A percentile compares a stretch with the other conserved stretches of the same genome.
phyloP scores from a whole-genome alignment of 306 rosid genomes.

The Castanospermum australe region DNA sequence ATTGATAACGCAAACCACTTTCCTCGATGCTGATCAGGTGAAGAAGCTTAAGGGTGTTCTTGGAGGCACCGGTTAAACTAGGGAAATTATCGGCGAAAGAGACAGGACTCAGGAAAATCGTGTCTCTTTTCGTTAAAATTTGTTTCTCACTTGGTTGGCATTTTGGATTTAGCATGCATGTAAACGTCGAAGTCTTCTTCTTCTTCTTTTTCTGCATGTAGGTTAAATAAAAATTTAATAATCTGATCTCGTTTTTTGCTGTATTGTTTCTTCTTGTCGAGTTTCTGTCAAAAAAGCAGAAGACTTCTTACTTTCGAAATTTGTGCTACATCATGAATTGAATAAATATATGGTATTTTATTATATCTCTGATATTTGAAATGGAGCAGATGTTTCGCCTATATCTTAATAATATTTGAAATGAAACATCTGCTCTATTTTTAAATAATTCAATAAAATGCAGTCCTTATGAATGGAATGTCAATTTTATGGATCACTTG shows the following conservation, averaged over 20 bases:
- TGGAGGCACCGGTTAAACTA: conserved; percentile 58
- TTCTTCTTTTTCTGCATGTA: background rate
- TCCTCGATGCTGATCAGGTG: conserved; percentile 55
- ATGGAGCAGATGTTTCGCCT: background rate
- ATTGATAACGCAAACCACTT: conserved; percentile 47
- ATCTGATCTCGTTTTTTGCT: conserved; percentile 5
- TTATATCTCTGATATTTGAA: background rate
- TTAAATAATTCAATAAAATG: too few species aligned
- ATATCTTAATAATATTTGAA: background rate
- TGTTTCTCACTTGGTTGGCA: background rate
- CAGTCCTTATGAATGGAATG: too few species aligned
- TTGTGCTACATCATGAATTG: background rate
- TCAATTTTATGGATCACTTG: too few species aligned
- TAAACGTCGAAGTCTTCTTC: background rate
- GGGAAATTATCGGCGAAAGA: background rate
- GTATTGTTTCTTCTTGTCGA: background rate
- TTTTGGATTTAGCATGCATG: conserved; percentile 19
- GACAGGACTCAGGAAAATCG: background rate
- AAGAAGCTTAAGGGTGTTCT: conserved; percentile 89
- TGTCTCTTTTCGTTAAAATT: conserved; percentile 3
- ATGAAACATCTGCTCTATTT: background rate
- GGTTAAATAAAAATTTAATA: too few species aligned
- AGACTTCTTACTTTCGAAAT: background rate
- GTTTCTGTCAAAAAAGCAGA: background rate
- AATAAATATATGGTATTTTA: conserved; percentile 11